Evolutionary conservation across 148 eudicot genomes (phyloP), one percentile per base, ranked within the genome.

Genomic region (Nepenthes gracilis): DNA sequence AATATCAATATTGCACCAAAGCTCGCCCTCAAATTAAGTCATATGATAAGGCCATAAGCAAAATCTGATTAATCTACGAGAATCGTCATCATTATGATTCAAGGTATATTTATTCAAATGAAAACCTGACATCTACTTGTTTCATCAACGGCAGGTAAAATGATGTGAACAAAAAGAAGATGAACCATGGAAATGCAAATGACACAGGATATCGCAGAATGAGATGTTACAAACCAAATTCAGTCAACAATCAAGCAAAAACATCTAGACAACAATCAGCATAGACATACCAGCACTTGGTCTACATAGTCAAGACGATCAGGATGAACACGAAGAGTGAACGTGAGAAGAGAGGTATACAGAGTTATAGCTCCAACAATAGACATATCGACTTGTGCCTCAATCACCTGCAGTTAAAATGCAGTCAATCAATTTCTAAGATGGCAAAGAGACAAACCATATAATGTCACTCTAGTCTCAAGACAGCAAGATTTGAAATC

Each of bases 231-330:
- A 52, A 11, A 2, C 55, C 6, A n/a, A 52, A 52, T 32, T 5
- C 32, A 32, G 2, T 52, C 14, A 12, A 52, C 55, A 13, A 52
- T 32, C 14, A 4, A 52, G 15, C 14, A n/a, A 52, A 52, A 5
- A 13, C 2, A 14, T 32, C 6, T 11, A 11, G 13, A 32, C 2
- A 33, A 55, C 36, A 5, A 8, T 10, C 10, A 6, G n/a, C 9
- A 55, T 4, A 33, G 9, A 77, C 89, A 62, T 89, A 94, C 99
- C 95, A 94, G 80, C 65, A 94, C 95, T 68, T 84, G 97, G 76
- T 94, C 97, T 69, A 94, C 97, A 43, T 89, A 94, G 77, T 94
- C 99, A 72, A 89, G 90, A 62, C 97, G 88, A 71, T 94, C 99
- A 69, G 99, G 97, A 75, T 89, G 99, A 60, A 94, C 95, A 63